Evolutionary conservation across 2,329 filamentous ascomycete genomes (phyloP), one percentile per base, ranked within the genome.

Genomic region (Rhinocladiella similis): DNA sequence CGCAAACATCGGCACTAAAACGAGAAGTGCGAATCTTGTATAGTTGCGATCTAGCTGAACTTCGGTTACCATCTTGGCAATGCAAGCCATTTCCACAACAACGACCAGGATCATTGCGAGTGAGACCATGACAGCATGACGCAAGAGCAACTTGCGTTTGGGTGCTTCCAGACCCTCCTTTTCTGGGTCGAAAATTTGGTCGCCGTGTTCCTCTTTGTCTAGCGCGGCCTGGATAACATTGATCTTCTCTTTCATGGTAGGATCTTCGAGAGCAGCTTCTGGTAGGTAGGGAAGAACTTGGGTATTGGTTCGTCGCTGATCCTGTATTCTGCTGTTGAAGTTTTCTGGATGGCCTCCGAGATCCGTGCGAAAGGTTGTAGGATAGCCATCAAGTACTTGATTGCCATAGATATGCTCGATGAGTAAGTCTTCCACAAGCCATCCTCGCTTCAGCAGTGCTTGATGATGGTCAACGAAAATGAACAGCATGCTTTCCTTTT

Each of bases 51-150:
- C 68, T 69, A 79, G 41, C 61, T 69, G 35, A 68, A 69, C 59
- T 73, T 76, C 38, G 73, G 68, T 29, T 72, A 52, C 38, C 50
- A 52, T 52, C 25, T 52, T 76, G 67, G 16, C 53, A 53, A 68
- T 71, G 53, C 72, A 68, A 13, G 74, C 74, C n/a, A 71, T 66
- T 14, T 76, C 67, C 9, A 77, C 63, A 12, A 73, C 67, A 27
- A 75, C 70, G 36, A 71, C 68, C 7, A 76, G 60, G 35, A 67
- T 70, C 53, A 76, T 66, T 20, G 69, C 68, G 25, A 74, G 61
- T 14, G 74, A 74, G 25, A 75, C 67, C 53, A 76, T 70, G 6
- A 69, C 13, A 35, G 54, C 49, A 42, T 57, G 54, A 22, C 43
- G 70, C 27, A 77, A 63, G 38, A 76, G 65, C 59, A 57, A 29